Evolutionary conservation across 2,329 filamentous ascomycete species (phyloP).

Genomic region (Acarospora socialis): DNA sequence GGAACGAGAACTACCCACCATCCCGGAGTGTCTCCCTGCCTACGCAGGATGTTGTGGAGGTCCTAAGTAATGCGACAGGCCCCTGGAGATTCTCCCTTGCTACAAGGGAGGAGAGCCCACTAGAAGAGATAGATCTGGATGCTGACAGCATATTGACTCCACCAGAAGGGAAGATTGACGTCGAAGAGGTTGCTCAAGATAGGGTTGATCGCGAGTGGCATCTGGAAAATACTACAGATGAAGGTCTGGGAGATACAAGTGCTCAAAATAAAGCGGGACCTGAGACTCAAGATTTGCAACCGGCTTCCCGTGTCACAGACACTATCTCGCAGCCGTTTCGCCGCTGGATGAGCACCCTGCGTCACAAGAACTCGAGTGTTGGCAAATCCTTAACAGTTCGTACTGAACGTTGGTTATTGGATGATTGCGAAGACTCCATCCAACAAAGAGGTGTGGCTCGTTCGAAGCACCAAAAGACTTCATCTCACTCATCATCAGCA

Average conservation of each 20-base stretch:
- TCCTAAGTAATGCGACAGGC: too few species aligned
- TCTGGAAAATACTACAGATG: too few species aligned
- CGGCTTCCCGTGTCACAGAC: too few species aligned
- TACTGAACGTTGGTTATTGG: conserved; percentile 22
- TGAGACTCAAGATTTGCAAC: too few species aligned
- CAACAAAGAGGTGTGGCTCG: conserved; percentile 7
- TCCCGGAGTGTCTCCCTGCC: conserved; percentile 1
- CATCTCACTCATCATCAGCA: conserved; percentile 60
- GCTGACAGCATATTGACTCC: conserved; percentile 15
- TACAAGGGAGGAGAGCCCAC: conserved; percentile 5
- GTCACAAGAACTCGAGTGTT: conserved; percentile 39
- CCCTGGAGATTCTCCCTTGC: too few species aligned
- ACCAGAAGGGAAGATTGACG: not conserved
- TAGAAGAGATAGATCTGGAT: conserved; percentile 21
- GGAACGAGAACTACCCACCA: conserved; percentile 10
- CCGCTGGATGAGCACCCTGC: conserved; percentile 59
- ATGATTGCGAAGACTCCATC: conserved; percentile 18
- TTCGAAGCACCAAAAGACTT: conserved; percentile 40
- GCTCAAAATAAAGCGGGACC: too few species aligned
- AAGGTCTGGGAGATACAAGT: too few species aligned
- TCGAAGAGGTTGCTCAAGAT: not conserved
- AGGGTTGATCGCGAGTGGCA: not conserved
- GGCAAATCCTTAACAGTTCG: conserved; percentile 25
- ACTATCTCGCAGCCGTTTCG: conserved; percentile 54
- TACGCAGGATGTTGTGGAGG: not conserved